A percentile compares a stretch with the other conserved stretches of the same genome.
Conservation (phyloP, 768 basidiomycete species). For the Suillus brevipes region DNA sequence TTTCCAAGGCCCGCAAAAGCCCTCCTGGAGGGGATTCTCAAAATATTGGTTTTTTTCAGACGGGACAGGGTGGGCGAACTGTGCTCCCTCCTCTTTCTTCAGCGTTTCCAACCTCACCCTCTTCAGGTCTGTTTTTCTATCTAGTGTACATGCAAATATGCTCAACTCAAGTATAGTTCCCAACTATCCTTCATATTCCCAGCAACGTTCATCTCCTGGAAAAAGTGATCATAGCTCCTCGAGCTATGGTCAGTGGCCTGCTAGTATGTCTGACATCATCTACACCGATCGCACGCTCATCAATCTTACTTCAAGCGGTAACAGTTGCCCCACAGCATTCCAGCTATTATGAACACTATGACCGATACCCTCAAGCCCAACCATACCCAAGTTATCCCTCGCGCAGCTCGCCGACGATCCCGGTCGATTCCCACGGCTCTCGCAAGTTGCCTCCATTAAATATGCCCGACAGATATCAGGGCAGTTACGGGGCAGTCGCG, state of each 20-base stretch:
- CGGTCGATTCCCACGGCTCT: conserved; percentile 49
- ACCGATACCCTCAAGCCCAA: conserved; percentile 45
- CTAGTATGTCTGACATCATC: conserved; percentile 32
- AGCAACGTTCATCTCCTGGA: conserved; percentile 63
- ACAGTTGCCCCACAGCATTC: conserved; percentile 45
- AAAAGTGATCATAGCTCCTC: conserved; percentile 58
- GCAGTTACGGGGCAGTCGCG: conserved; percentile 38
- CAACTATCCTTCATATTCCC: conserved; percentile 59
- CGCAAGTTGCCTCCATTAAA: conserved; percentile 60
- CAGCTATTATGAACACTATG: conserved; percentile 57
- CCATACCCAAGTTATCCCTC: conserved; percentile 48
- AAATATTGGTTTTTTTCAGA: conserved; percentile 66
- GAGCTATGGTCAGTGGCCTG: conserved; percentile 47
- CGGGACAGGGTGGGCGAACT: conserved; percentile 88
- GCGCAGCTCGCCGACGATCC: conserved; percentile 49
- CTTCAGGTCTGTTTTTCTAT: conserved; percentile 80
- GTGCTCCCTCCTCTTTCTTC: conserved; percentile 84
- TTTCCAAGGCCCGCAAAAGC: conserved; percentile 62
- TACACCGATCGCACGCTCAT: conserved; percentile 7
- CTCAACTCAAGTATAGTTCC: conserved; percentile 62
- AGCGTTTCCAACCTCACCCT: conserved; percentile 85
- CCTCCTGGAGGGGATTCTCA: conserved; percentile 65
- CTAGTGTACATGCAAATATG: conserved; percentile 50
- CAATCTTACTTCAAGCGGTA: conserved; percentile 14
- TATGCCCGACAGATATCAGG: conserved; percentile 51